phyloP scores from a whole-genome alignment of 164 flowering plant species.

The Paratinospora sagittata region DNA sequence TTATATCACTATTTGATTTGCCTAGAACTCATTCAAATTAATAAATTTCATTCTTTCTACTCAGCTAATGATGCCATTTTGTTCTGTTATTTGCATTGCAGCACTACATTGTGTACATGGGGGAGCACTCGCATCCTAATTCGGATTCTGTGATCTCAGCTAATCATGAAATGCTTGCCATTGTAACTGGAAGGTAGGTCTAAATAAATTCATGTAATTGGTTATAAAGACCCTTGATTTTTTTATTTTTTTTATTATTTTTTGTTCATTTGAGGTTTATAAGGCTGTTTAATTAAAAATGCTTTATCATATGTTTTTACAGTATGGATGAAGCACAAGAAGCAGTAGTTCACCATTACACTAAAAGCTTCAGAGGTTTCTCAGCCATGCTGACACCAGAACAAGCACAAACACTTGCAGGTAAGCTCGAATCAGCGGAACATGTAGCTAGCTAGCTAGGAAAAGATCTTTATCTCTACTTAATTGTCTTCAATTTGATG shows the following conservation, averaged over 20 bases:
- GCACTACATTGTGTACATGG: constrained; percentile 41
- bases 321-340: constrained; percentile 14
- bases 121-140: constrained; percentile 23
- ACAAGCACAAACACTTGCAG: constrained; percentile 28
- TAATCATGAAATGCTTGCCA: too few species aligned
- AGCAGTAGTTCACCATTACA: constrained; percentile 33
- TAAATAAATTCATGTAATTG: neutral
- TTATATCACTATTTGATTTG: too few species aligned
- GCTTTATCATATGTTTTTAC: neutral
- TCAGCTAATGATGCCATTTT: too few species aligned
- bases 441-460: too few species aligned
- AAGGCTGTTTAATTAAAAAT: too few species aligned
- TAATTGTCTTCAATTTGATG: neutral
- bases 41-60: too few species aligned
- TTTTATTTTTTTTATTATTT: neutral
- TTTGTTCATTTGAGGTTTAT: neutral
- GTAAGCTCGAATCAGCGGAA: constrained; percentile 20
- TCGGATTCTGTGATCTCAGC: too few species aligned
- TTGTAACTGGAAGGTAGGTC: constrained; percentile 22
- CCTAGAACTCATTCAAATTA: too few species aligned
- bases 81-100: constrained; percentile 12
- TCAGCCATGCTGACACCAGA: constrained; percentile 38
- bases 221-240: neutral
- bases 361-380: constrained; percentile 54
- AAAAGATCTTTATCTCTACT: neutral